Evolutionary conservation across 2,329 filamentous ascomycete genomes (phyloP).

Genomic region (Aspergillus sp.): DNA sequence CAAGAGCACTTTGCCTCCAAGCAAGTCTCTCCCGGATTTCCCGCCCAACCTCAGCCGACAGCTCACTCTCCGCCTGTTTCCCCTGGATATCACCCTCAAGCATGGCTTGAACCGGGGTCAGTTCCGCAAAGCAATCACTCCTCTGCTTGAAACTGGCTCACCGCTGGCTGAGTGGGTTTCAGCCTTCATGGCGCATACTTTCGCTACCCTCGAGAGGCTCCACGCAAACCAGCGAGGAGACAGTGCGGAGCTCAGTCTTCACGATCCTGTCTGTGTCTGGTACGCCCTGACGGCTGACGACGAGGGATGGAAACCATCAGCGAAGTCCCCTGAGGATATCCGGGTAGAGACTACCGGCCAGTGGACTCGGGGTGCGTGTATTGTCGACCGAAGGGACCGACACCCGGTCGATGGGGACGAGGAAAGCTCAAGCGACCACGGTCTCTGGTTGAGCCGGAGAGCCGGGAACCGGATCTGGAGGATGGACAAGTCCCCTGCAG

Average conservation of each 20-base stretch:
- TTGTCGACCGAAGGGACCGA: constrained; percentile 72
- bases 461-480: constrained; percentile 81
- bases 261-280: constrained; percentile 80
- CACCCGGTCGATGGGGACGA: constrained; percentile 52
- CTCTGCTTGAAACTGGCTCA: constrained; percentile 64
- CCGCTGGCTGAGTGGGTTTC: constrained; percentile 75
- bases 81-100: constrained; percentile 75
- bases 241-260: constrained; percentile 65
- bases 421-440: constrained; percentile 70
- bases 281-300: constrained; percentile 66
- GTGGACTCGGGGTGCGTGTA: constrained; percentile 92
- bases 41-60: constrained; percentile 65
- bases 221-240: constrained; percentile 58
- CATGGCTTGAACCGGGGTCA: constrained; percentile 68
- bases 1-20: constrained; percentile 77
- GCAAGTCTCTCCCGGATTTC: constrained; percentile 61
- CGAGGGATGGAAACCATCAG: constrained; percentile 48
- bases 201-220: constrained; percentile 69
- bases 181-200: constrained; percentile 73
- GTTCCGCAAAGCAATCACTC: constrained; percentile 61
- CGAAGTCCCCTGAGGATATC: constrained; percentile 73
- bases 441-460: constrained; percentile 73
- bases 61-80: constrained; percentile 72
- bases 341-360: constrained; percentile 87
- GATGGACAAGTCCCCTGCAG: constrained; percentile 71